Evolutionary conservation across 768 basidiomycete genomes (phyloP).

Genomic region (Lactarius pseudohatsudake): DNA sequence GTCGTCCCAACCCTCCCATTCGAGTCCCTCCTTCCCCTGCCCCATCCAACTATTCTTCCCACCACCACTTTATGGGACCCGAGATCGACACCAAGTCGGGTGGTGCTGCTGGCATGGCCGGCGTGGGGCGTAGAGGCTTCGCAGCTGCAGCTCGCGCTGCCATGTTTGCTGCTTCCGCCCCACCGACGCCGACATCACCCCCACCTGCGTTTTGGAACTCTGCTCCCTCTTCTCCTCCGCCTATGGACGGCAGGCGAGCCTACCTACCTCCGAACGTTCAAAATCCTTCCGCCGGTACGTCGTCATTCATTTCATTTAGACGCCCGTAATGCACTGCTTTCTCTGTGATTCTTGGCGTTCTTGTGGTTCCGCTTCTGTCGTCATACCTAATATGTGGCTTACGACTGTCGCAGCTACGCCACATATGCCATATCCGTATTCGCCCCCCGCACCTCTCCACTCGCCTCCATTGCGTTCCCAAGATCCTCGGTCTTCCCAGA

Average conservation of each 20-base stretch:
- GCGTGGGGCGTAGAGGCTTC: constrained; percentile 84
- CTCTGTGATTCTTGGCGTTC: constrained; percentile 11
- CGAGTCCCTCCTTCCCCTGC: constrained; percentile 17
- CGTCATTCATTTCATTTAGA: constrained; percentile 23
- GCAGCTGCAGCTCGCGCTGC: constrained; percentile 69
- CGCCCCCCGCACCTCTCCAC: background rate
- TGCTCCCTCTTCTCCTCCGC: constrained; percentile 25
- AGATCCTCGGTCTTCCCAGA: background rate
- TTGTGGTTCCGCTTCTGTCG: background rate
- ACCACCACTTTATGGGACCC: constrained; percentile 22
- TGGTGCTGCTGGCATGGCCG: constrained; percentile 85
- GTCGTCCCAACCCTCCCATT: constrained; percentile 1
- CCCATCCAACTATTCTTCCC: constrained; percentile 17
- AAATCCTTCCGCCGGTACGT: constrained; percentile 17
- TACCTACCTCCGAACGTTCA: constrained; percentile 37
- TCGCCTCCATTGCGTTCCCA: constrained; percentile 10
- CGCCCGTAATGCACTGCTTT: constrained; percentile 6
- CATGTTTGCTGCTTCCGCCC: constrained; percentile 39
- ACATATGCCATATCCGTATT: constrained; percentile 21
- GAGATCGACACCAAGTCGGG: constrained; percentile 70
- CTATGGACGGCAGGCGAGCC: constrained; percentile 36
- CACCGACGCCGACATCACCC: constrained; percentile 7
- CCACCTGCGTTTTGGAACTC: background rate
- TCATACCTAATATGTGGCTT: constrained; percentile 14
- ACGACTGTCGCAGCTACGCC: constrained; percentile 12